Evolutionary conservation across 352 stramenopile genomes (phyloP), one percentile per base, ranked within the genome.

Genomic region (Peronosclerospora sorghi): DNA sequence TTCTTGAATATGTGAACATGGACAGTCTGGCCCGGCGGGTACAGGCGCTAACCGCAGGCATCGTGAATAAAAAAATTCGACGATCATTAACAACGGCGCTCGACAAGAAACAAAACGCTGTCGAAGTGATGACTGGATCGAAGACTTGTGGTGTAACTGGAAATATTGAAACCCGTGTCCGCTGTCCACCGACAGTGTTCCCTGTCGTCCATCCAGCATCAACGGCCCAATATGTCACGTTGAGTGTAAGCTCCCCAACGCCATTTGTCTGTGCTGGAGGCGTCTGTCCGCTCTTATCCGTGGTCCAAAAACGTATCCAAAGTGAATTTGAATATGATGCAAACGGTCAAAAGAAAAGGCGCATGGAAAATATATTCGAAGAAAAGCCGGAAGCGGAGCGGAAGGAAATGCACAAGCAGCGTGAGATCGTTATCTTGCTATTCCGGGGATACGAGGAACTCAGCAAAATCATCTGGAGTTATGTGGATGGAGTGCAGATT

Each of bases 61-160:
- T 91, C 24, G 73, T 91, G 24, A 91, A 91, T 58, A 86, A 86
- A 61, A 86, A 86, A 46, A 91, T 87, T 39, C 72, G 79, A 5
- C 59, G 69, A 7, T 39, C 43, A n/a, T 41, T 45, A 5, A 49
- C 44, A 19, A 37, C 45, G 6, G 30, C 52, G 23, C 8, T 17
- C 30, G 42, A 32, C 20, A 45, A 45, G 14, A 13, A 24, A 4
- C 26, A 14, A 34, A 5, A n/a, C 13, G 19, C 19, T 26, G n/a
- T 15, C n/a, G 38, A 14, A 13, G n/a, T 23, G 27, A 26, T 23
- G 24, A 19, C 21, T 36, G 24, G 30, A 45, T 7, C 36, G 34
- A 35, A 13, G 21, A 10, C 17, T 27, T 1, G 18, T 23, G 13
- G 24, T 2, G 8, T 17, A 2, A 17, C 24, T 9, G 18, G 10